Base-by-base conservation (phyloP, 352 stramenopile species). In the Pythium aquatile region DNA sequence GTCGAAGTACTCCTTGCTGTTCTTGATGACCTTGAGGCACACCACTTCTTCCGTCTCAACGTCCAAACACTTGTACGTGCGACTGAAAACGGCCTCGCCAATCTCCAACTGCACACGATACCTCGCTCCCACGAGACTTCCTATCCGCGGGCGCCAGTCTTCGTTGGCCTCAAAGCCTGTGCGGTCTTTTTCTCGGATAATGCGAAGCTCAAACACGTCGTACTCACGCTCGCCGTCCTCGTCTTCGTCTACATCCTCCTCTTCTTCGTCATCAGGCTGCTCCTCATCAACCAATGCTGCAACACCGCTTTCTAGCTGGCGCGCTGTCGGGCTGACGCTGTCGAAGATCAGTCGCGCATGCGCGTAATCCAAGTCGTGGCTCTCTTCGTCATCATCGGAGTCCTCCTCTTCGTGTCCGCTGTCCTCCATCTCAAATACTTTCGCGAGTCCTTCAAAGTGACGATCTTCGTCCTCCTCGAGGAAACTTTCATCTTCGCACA, bases 1-100 rank as follows among this genome's bases (percentile, higher is more conserved):
- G 65, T 99, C 98, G 69, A 99, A 98, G 74, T 98, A 99, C 66
- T 99, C 97, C 75, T 99, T 99, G 60, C 96, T 98, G 80, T 99
- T 99, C 76, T 99, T 99, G 75, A 99, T 98, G 30, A 99, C 94
- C 71, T 99, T 99, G 28, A 99, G 72, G 63, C 96, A 99, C 49
- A 99, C 96, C 54, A 87, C 77, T 58, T 95, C 67, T 55, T 94
- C 73, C 16, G 71, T 86, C 1, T 39, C 73, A 26, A 71, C 77
- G 63, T 94, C 83, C 7, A 77, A 56, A 35, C 83, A 88, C 56
- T 93, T 93, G 76, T 92, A 94, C 26, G 85, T 91, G 33, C 81
- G 77, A 49, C 85, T 94, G 59, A 94, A 94, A 3, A 93, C 85
- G 5, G 85, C 85, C 72, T 94, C 85, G 32, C 85, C 85, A 65